Evolutionary conservation across 2,329 filamentous ascomycete genomes (phyloP).

Genomic region (Pseudogymnoascus sp.): DNA sequence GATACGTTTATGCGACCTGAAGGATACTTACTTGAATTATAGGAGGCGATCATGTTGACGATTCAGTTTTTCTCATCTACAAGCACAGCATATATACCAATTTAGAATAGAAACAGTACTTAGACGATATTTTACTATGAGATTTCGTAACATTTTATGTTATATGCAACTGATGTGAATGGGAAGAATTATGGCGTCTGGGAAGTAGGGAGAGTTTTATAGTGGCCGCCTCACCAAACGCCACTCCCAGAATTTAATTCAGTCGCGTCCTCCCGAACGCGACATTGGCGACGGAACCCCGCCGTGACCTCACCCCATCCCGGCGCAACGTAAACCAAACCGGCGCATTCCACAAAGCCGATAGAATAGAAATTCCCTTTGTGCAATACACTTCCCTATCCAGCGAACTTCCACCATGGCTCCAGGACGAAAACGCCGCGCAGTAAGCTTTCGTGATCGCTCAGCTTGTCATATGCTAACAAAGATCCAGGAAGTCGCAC

Average conservation of each 20-base stretch:
- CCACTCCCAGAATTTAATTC: neutral
- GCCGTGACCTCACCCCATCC: neutral
- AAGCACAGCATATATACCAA: slow-evolving; percentile 9
- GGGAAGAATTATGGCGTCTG: neutral
- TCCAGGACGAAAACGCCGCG: slow-evolving; percentile 21
- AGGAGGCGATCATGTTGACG: neutral
- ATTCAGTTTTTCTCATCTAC: neutral
- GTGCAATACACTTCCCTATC: neutral
- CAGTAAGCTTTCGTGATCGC: slow-evolving; percentile 18
- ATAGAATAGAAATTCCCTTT: neutral
- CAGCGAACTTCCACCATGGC: slow-evolving; percentile 21
- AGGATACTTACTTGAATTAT: neutral
- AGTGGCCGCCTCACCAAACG: neutral
- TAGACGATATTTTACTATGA: neutral
- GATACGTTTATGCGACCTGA: slow-evolving; percentile 23
- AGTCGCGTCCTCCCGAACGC: neutral
- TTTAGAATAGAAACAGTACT: neutral
- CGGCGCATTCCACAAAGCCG: neutral
- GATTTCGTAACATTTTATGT: neutral
- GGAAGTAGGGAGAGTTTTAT: neutral
- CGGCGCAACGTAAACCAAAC: neutral
- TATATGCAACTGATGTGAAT: neutral
- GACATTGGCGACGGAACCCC: slow-evolving; percentile 6
- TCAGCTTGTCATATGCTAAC: slow-evolving; percentile 8
- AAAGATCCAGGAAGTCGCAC: slow-evolving; percentile 20